Base-by-base conservation (phyloP, 306 rosid species). In the Quercus agrifolia region DNA sequence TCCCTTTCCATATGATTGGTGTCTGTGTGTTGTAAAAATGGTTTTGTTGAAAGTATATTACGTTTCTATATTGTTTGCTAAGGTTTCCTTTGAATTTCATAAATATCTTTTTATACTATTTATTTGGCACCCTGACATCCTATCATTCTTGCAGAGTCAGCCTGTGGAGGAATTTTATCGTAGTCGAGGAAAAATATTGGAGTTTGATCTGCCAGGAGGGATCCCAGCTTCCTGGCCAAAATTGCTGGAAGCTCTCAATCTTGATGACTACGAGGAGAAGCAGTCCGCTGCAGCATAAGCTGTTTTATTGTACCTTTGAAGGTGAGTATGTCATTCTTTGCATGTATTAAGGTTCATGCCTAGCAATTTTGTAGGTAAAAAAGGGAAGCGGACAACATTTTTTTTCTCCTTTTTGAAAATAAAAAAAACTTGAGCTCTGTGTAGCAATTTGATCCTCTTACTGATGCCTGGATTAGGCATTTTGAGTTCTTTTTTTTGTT, bases 161-260 rank as follows among this genome's bases (percentile, higher is more conserved):
- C 97, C 97, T 33, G 93, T 95, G 77, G 98, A 95, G 86, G 96
- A 85, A 73, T 93, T 89, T 71, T 95, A 92, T 86, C 90, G 89
- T 6, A 84, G 79, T 73, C 81, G 87, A 81, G 98, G 93, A 54
- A 90, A 89, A 89, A n/a, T 95, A 74, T 75, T 93, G 96, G 99
- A 92, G 82, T 95, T 95, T 85, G 88, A 90, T 83, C 88, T 95
- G 69, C 99, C 99, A 17, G 99, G 99, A 77, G 99, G 99, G 46
- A 95, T 95, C 72, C 94, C 97, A 1, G 98, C 90, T 77, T 93
- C 99, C 61, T 95, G 99, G 99, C 98, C 98, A 8, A 95, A 91
- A 90, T 85, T 95, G 84, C 91, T 95, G 73, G 92, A 83, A 59
- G 97, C 88, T 73, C 98, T 93, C 73, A 87, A 89, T 90, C 94